Evolutionary conservation across 2,329 filamentous ascomycete genomes (phyloP), one percentile per base, ranked within the genome.

Genomic region (Aureobasidium sp.): DNA sequence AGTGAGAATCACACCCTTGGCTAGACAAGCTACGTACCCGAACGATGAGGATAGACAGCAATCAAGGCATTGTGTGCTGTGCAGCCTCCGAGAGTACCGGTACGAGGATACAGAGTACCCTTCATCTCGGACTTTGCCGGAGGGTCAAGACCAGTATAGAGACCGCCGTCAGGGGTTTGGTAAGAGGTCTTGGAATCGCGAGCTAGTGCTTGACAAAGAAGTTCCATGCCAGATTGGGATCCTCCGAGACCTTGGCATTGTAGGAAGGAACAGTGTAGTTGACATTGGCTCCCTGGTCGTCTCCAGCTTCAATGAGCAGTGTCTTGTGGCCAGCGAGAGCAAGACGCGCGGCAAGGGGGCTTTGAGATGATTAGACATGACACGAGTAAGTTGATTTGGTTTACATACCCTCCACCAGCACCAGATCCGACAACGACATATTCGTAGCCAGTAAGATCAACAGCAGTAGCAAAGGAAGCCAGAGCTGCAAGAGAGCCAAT

Each of bases 401-500:
- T 48, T 5, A 29, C 22, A 8, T n/a, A 48, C 47, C 35, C 52
- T 29, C 53, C 52, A 48, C 49, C 83, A 11, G 83, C 76, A 4
- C 84, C 83, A 7, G 81, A 83, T 11, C 84, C 84, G 44, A 86
- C 82, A 14, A 87, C 78, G 33, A 86, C 75, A 71, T 85, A 87
- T 64, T 87, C 84, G 68, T 87, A 87, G 39, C 45, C 45, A 48
- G 45, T 45, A 53, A 62, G 60, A 40, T 62, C 60, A 62, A 56
- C 60, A 45, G 63, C 63, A 64, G 47, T 40, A 57, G 27, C 50
- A 49, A 60, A 45, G 4, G 63, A 56, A 27, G 56, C 35, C 39
- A 62, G 57, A 52, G 60, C 54, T 48, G 63, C 63, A 44, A 64
- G 60, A 27, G 62, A 63, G 58, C 62, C 59, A 45, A 63, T 58